A percentile compares a stretch with the other conserved stretches of the same genome.
Conservation (phyloP, 2,329 filamentous ascomycete species). For the Aspergillus calidoustus region DNA sequence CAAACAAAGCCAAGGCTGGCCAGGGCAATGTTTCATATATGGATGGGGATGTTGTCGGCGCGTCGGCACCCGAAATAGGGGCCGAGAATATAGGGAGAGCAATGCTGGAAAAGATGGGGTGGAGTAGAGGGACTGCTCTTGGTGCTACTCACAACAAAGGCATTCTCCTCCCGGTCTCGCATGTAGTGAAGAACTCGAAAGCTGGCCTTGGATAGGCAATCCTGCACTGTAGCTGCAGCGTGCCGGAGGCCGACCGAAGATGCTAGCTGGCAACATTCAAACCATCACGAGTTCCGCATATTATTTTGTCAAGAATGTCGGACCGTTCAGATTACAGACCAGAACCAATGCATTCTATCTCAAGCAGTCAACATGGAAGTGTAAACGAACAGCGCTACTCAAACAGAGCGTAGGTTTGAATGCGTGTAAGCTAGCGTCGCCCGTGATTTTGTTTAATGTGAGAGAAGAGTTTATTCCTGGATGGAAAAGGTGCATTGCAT, state of each 20-base stretch:
- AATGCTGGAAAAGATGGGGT: slow-evolving; percentile 97
- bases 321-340: too few species aligned
- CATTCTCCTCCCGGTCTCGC: slow-evolving; percentile 81
- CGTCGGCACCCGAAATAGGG: slow-evolving; percentile 80
- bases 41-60: slow-evolving; percentile 89
- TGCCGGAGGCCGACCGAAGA: neutral
- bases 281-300: too few species aligned
- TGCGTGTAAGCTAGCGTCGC: slow-evolving; percentile 41
- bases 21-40: slow-evolving; percentile 63
- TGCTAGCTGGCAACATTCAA: neutral
- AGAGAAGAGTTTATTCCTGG: slow-evolving; percentile 72
- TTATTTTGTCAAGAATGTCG: too few species aligned
- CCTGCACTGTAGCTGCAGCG: too few species aligned
- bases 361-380: too few species aligned
- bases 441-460: slow-evolving; percentile 73
- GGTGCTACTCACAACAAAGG: slow-evolving; percentile 84
- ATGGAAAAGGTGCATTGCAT: slow-evolving; percentile 78
- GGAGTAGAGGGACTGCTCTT: slow-evolving; percentile 83
- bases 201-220: slow-evolving; percentile 70
- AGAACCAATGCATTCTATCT: neutral
- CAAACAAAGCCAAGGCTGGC: slow-evolving; percentile 37
- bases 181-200: slow-evolving; percentile 84
- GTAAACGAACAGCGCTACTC: too few species aligned
- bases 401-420: too few species aligned
- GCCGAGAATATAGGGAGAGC: slow-evolving; percentile 79